Percentiles rank a stretch among this genome's conserved stretches.
Evolutionary conservation across 2,329 filamentous ascomycete genomes (phyloP).

Genomic region (Sclerotinia trifoliorum): DNA sequence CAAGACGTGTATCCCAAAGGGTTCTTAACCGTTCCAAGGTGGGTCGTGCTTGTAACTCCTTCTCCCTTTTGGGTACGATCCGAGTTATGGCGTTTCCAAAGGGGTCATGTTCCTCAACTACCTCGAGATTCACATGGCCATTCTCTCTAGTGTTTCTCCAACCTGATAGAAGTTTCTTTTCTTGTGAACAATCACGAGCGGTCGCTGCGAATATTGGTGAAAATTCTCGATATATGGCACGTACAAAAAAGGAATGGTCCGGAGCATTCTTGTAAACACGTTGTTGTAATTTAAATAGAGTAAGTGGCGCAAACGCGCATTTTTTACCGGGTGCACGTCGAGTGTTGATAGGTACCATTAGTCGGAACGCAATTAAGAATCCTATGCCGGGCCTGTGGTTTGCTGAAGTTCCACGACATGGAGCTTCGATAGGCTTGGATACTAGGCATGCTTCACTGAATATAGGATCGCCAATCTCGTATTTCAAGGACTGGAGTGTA

Average conservation of each 20-base stretch:
- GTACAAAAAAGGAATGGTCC: conserved; percentile 59
- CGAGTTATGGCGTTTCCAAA: conserved; percentile 16
- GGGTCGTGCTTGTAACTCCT: not conserved
- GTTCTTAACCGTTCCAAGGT: conserved; percentile 12
- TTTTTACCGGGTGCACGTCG: conserved; percentile 50
- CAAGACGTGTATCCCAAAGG: conserved; percentile 6
- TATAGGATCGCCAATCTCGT: conserved; percentile 45
- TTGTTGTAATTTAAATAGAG: conserved; percentile 66
- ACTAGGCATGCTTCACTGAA: conserved; percentile 49
- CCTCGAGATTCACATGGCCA: not conserved
- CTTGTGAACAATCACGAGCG: not conserved
- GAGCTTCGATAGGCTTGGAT: conserved; percentile 45
- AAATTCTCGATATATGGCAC: conserved; percentile 61
- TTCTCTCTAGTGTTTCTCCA: conserved; percentile 6
- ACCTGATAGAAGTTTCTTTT: not conserved
- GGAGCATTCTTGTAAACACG: conserved; percentile 55
- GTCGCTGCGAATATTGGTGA: conserved; percentile 45
- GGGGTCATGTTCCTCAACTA: conserved; percentile 18
- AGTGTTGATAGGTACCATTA: conserved; percentile 61
- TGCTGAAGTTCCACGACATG: conserved; percentile 39
- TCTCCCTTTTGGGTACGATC: conserved; percentile 9
- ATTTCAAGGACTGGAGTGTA: conserved; percentile 44
- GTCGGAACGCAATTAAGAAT: conserved; percentile 54
- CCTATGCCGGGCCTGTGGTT: conserved; percentile 38
- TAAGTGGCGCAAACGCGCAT: conserved; percentile 60